Base-by-base conservation (phyloP, 2,329 filamentous ascomycete species). In the Hysterium pulicare region DNA sequence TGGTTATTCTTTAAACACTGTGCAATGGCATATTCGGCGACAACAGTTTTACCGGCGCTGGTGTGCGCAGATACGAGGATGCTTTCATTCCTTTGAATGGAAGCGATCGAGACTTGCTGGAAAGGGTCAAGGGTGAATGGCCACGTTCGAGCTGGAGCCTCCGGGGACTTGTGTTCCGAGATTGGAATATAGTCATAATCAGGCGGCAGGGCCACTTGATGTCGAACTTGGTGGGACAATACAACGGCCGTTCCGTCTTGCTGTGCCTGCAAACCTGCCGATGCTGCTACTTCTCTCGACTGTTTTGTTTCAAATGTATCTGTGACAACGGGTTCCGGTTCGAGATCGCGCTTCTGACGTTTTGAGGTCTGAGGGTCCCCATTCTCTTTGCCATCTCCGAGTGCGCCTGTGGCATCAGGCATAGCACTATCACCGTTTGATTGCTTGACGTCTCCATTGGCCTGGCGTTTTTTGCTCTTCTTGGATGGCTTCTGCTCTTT, bases 1-100 rank as follows among this genome's bases (percentile, higher is more conserved):
- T 98, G 93, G 70, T 97, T 97, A 66, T 90, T 87, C 76, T 93
- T 94, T 66, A 98, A 76, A 67, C 93, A 95, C 61, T 98, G 93
- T 13, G 94, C 93, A 64, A 98, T 94, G 16, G 93, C 94, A 64
- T 98, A 98, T 68, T 98, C 93, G 49, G 93, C 93, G 33, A 97
- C 90, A 6, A 98, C 94, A 0, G 93, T 98, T 72, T 98, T 98
- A 70, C 93, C 93, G 28, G 93, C 93, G 76, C 87, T 93, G 6
- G 93, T 98, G 70, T 98, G 93, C 40, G 93, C 93, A 13, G 94
- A 97, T 2, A 98, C 93, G 38, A 98, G 72, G 0, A 98, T 89
- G 73, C 90, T 97, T 74, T 98, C 93, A 42, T 91, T 90, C 51
- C 93, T 81, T 71, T 98, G 87, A 50, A 98, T 98, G 1, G 91